Percentiles rank a stretch among this genome's conserved stretches.
Evolutionary conservation across 768 basidiomycete genomes (phyloP).

Genomic region (Russula olivacea): DNA sequence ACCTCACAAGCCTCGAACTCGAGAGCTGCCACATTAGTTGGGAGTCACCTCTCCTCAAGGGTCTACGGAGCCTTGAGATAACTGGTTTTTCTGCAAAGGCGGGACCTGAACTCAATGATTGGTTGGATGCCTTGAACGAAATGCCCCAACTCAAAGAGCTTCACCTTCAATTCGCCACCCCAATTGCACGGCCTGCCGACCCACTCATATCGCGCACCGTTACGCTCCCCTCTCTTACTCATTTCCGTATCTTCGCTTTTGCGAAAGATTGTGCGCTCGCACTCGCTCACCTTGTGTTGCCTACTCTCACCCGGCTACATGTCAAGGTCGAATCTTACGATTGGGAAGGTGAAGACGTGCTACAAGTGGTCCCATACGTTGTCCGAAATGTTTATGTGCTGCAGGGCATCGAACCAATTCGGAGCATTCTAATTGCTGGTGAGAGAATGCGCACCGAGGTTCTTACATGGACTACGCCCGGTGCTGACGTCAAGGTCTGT

Average conservation of each 20-base stretch:
- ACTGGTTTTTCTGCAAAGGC: neutral
- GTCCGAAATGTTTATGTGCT: neutral
- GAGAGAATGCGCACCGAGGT: neutral
- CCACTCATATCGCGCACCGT: neutral
- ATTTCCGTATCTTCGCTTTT: neutral
- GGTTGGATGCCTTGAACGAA: conserved; percentile 14
- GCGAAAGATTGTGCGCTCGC: neutral
- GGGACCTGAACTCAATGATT: conserved; percentile 2
- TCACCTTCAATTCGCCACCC: neutral
- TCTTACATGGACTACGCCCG: conserved; percentile 1
- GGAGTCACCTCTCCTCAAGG: conserved; percentile 8
- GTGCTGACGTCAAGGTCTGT: neutral
- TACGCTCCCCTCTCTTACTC: conserved; percentile 1
- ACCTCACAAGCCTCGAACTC: neutral
- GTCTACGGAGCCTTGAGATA: conserved; percentile 10
- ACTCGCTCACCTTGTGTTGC: conserved; percentile 13
- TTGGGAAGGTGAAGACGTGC: neutral
- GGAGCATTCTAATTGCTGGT: neutral
- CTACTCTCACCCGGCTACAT: neutral
- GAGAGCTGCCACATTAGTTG: neutral
- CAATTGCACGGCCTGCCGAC: neutral
- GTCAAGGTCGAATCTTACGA: neutral
- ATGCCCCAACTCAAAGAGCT: conserved; percentile 13
- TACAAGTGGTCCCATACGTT: neutral
- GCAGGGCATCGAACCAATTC: conserved; percentile 6